A percentile compares a stretch with the other conserved stretches of the same genome.
These are phyloP conservation scores for Glomus cerebriforme DNA, from an alignment of 192 early-diverging fungal species.

Conservation along the genomic window DNA sequence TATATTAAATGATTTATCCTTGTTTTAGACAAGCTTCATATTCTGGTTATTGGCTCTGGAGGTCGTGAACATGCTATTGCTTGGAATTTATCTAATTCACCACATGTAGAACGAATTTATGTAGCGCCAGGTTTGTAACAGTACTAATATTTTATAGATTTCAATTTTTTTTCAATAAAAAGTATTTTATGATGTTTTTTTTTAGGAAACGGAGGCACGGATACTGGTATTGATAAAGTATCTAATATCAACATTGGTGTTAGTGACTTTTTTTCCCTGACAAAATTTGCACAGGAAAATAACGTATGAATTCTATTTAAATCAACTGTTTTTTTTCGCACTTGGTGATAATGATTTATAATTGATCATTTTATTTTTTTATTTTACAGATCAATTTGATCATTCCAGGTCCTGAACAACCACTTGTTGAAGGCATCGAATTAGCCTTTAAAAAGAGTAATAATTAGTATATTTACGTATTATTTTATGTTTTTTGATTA, in stretches of 20 bases:
- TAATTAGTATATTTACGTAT: too few relatives aligned
- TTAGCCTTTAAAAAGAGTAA: slow-evolving; percentile 77
- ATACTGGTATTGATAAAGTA: slow-evolving; percentile 69
- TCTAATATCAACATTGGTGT: slow-evolving; percentile 77
- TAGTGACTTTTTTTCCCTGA: slow-evolving; percentile 72
- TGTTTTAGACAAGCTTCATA: slow-evolving; percentile 53
- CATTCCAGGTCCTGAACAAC: slow-evolving; percentile 95
- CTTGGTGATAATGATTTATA: neutral
- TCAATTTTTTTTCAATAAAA: too few relatives aligned
- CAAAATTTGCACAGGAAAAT: slow-evolving; percentile 78
- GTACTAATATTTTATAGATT: neutral
- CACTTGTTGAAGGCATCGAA: slow-evolving; percentile 90
- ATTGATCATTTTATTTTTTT: neutral
- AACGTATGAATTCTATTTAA: slow-evolving; percentile 48
- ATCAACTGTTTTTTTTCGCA: neutral
- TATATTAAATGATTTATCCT: neutral
- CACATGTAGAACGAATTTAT: slow-evolving; percentile 77
- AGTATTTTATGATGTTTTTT: neutral
- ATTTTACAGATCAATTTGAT: slow-evolving; percentile 70
- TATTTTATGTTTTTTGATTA: too few relatives aligned
- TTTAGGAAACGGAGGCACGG: slow-evolving; percentile 93
- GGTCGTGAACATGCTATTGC: slow-evolving; percentile 97
- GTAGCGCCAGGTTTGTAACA: slow-evolving; percentile 78
- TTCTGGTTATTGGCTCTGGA: slow-evolving; percentile 91
- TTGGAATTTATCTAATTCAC: slow-evolving; percentile 83